A percentile compares a stretch with the other conserved stretches of the same genome.
Conservation (phyloP, 1,284 basidiomycete species). For the Dichomitus squalens region DNA sequence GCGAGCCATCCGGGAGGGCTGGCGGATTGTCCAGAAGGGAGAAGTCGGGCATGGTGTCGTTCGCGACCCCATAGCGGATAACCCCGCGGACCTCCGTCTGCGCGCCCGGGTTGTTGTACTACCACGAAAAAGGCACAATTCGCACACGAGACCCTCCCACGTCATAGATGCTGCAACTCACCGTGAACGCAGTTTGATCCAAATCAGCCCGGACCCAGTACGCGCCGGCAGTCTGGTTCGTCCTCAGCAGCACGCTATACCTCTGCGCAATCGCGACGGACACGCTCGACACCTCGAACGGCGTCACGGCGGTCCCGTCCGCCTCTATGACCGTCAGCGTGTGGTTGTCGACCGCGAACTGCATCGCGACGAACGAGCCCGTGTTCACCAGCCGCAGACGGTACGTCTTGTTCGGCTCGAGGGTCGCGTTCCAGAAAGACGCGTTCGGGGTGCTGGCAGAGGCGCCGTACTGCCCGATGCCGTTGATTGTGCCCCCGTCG, state of each 20-base stretch:
- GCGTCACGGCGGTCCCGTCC: conserved; percentile 45
- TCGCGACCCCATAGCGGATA: conserved; percentile 33
- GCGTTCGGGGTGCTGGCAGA: conserved; percentile 25
- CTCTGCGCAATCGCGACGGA: conserved; percentile 46
- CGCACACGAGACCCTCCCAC: too few relatives aligned
- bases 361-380: conserved; percentile 46
- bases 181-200: conserved; percentile 38
- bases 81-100: conserved; percentile 38
- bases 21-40: conserved; percentile 25
- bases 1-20: conserved; percentile 15
- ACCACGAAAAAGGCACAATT: background rate
- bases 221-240: conserved; percentile 35
- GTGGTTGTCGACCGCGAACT: conserved; percentile 48
- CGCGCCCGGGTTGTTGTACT: conserved; percentile 36
- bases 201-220: conserved; percentile 46
- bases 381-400: conserved; percentile 57
- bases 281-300: conserved; percentile 40
- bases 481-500: conserved; percentile 40
- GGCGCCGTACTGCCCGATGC: conserved; percentile 36
- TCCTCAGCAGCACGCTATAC: conserved; percentile 47
- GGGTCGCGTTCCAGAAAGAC: conserved; percentile 26
- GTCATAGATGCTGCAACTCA: conserved; percentile 12
- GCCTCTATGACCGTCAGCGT: conserved; percentile 48
- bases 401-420: conserved; percentile 35
- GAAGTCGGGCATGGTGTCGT: conserved; percentile 20